Base-by-base conservation (phyloP, 495 filamentous ascomycete species). In the Hypoxylon rickii region DNA sequence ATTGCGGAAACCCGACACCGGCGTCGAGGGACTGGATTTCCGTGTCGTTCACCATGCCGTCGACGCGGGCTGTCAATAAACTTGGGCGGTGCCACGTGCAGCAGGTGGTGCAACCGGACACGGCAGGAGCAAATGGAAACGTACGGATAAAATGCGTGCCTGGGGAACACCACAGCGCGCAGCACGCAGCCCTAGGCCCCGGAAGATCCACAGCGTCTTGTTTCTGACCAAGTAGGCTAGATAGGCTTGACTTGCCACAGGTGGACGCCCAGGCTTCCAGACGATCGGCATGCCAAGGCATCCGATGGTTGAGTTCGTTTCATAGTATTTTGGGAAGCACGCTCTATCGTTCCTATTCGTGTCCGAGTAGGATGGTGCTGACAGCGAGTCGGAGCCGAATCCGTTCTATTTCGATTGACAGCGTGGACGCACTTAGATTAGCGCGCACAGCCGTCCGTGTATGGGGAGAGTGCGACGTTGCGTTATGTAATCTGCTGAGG, bases 291-390 rank as follows among this genome's bases (percentile, higher is more conserved):
- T 45, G 44, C 17, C 20, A 38, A 15, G 13, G 48, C 31, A 24
- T 29, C 32, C 42, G 34, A 47, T 32, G 34, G 31, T 44, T 39
- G 42, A 57, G 36, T 48, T 32, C 29, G 58, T 62, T 57, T 53
- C 52, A 24, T 32, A 48, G 44, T 57, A 62, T 62, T 56, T 56
- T 57, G 56, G 52, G 58, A 61, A 47, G 43, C 29, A 24, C 18
- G 32, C 6, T 36, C 7, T 15, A 29, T 8, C 8, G 4, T 11
- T 34, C 20, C 22, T 11, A 11, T 7, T 38, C 7, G 11, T 12
- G 44, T n/a, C n/a, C n/a, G n/a, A n/a, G n/a, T n/a, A n/a, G n/a
- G n/a, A n/a, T n/a, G n/a, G n/a, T n/a, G n/a, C n/a, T n/a, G n/a
- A n/a, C n/a, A n/a, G n/a, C n/a, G n/a, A n/a, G n/a, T n/a, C n/a